A percentile compares a stretch with the other conserved stretches of the same genome.
Conservation (phyloP, 768 basidiomycete species). For the Collybia mongolica region DNA sequence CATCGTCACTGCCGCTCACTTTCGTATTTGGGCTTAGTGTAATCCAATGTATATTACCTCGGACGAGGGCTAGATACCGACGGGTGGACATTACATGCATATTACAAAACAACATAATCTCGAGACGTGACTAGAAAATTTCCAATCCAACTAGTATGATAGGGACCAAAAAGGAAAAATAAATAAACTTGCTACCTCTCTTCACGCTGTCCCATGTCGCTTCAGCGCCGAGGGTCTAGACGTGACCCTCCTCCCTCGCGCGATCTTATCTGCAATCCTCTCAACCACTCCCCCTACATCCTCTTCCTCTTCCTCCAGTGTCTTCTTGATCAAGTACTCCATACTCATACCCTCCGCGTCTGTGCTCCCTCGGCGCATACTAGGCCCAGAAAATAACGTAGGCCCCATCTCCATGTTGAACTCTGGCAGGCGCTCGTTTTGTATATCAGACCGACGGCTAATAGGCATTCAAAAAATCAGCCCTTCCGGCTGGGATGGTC, state of each 20-base stretch:
- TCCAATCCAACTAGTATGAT: not conserved
- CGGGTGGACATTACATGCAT: too few relatives aligned
- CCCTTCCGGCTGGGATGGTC: not conserved
- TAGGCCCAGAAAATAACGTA: constrained; percentile 58
- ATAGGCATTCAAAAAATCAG: not conserved
- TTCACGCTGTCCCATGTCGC: constrained; percentile 58
- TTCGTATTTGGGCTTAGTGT: too few relatives aligned
- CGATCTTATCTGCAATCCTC: constrained; percentile 60
- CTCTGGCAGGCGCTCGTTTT: constrained; percentile 73
- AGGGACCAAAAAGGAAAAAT: not conserved
- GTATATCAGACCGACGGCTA: constrained; percentile 70
- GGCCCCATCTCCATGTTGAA: constrained; percentile 39
- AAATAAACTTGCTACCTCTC: too few relatives aligned
- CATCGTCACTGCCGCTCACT: too few relatives aligned
- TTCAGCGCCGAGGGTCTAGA: constrained; percentile 55
- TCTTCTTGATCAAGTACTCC: constrained; percentile 64
- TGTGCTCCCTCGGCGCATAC: constrained; percentile 50
- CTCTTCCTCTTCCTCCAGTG: constrained; percentile 60
- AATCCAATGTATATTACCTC: too few relatives aligned
- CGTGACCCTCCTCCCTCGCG: constrained; percentile 44
- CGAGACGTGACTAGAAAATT: not conserved
- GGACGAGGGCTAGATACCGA: too few relatives aligned
- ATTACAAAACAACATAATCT: not conserved
- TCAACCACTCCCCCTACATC: constrained; percentile 54
- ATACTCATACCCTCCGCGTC: constrained; percentile 49